Percentiles rank a stretch among this genome's conserved stretches.
These are phyloP conservation scores for Ganoderma sinense DNA, from an alignment of 1,284 basidiomycete genomes.

Conservation along the genomic window DNA sequence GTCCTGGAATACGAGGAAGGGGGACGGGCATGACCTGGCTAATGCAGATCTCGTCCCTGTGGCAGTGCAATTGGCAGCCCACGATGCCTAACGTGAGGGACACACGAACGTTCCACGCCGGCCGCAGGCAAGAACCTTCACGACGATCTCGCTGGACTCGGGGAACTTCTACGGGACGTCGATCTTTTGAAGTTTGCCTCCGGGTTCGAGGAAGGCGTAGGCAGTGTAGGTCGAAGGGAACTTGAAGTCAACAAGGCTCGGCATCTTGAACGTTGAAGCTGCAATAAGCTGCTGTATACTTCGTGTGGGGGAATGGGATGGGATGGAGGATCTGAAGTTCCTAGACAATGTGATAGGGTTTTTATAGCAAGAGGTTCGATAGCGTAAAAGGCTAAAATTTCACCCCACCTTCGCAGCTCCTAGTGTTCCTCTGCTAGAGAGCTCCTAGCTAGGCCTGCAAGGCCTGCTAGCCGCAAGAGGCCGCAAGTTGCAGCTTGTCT, in stretches of 20 bases:
- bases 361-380: not conserved
- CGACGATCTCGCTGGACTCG: slow-evolving; percentile 33
- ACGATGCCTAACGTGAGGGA: not conserved
- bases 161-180: slow-evolving; percentile 36
- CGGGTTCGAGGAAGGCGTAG: slow-evolving; percentile 35
- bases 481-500: too few species aligned
- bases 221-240: slow-evolving; percentile 35
- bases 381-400: too few species aligned
- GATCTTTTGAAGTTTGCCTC: slow-evolving; percentile 31
- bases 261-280: too few species aligned
- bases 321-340: not conserved
- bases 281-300: not conserved
- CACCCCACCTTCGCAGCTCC: too few species aligned
- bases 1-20: slow-evolving; percentile 36
- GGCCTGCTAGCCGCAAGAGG: too few species aligned
- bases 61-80: not conserved
- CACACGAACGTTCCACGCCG: slow-evolving; percentile 35
- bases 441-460: too few species aligned
- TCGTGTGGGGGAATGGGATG: not conserved
- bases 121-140: slow-evolving; percentile 39
- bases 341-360: not conserved
- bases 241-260: not conserved
- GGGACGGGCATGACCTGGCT: slow-evolving; percentile 26
- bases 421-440: too few species aligned
- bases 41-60: slow-evolving; percentile 35